Evolutionary conservation across 345 rosid genomes (phyloP).

Genomic region (Gossypium rotundifolium): DNA sequence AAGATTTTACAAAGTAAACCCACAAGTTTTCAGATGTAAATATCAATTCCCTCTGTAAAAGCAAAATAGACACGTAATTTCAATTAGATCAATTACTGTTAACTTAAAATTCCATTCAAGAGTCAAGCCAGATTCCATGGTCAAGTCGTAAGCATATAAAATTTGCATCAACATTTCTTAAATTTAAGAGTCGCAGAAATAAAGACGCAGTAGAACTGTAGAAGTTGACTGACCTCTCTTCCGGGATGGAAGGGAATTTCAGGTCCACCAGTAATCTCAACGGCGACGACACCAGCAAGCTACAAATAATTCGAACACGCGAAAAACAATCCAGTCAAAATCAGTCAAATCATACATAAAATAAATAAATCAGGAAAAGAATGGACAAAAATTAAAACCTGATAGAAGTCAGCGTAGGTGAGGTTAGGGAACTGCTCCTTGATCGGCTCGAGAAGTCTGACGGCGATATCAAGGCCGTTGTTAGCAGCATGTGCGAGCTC

Average conservation of each 20-base stretch:
- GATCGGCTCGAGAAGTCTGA: conserved; percentile 81
- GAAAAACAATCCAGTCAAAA: not conserved
- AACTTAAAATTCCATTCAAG: not conserved
- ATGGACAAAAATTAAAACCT: conserved; percentile 24
- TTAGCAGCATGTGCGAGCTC: conserved; percentile 85
- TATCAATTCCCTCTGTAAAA: not conserved
- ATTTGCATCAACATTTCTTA: not conserved
- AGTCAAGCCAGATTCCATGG: not conserved
- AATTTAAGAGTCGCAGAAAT: not conserved
- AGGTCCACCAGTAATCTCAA: conserved; percentile 1
- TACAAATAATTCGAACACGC: not conserved
- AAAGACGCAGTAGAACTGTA: not conserved
- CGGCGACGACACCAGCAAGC: not conserved
- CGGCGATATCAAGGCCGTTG: conserved; percentile 77
- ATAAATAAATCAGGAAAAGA: not conserved
- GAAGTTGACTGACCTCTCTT: not conserved
- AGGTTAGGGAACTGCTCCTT: conserved; percentile 71
- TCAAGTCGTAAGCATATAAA: not conserved
- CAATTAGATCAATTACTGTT: not conserved
- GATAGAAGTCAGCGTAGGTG: conserved; percentile 72
- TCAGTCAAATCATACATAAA: not conserved
- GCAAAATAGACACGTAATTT: not conserved
- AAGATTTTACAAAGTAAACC: too few species aligned
- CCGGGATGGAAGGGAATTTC: not conserved
- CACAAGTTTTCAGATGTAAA: too few species aligned